phyloP scores from a whole-genome alignment of 2,329 filamentous ascomycete genomes.

The Sporothrix globosa region DNA sequence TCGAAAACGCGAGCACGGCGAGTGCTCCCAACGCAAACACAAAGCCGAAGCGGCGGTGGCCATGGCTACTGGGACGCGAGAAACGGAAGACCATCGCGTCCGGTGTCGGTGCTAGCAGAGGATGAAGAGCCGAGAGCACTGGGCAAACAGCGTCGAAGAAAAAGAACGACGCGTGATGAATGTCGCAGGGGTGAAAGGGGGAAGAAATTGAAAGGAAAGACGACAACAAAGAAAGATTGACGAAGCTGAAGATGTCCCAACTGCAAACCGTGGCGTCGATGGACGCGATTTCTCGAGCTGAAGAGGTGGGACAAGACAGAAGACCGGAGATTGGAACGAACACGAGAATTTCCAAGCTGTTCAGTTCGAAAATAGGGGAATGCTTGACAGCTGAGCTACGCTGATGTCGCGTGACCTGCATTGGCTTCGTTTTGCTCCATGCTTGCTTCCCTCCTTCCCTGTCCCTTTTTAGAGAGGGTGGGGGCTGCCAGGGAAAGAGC shows the following conservation, averaged over 20 bases:
- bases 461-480: too few species aligned
- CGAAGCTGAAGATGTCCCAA: background rate
- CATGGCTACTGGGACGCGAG: background rate
- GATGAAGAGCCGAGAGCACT: background rate
- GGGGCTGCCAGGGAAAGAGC: background rate
- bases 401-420: slow-evolving; percentile 20
- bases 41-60: slow-evolving; percentile 19
- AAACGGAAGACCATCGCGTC: slow-evolving; percentile 24
- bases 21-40: slow-evolving; percentile 14
- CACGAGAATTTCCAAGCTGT: background rate
- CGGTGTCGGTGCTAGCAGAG: background rate
- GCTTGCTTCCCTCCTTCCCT: too few species aligned
- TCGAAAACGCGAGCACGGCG: slow-evolving; percentile 29
- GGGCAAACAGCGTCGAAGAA: background rate
- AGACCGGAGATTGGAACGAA: background rate
- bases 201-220: background rate
- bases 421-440: background rate
- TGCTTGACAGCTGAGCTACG: slow-evolving; percentile 20
- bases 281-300: background rate
- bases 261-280: background rate
- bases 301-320: slow-evolving; percentile 14
- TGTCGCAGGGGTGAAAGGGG: background rate
- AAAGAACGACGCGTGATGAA: background rate
- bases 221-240: background rate
- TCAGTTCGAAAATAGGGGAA: slow-evolving; percentile 12